These are phyloP conservation scores for Pichia sp. DNA, from an alignment of 1,139 yeast genomes.

Conservation along the genomic window DNA sequence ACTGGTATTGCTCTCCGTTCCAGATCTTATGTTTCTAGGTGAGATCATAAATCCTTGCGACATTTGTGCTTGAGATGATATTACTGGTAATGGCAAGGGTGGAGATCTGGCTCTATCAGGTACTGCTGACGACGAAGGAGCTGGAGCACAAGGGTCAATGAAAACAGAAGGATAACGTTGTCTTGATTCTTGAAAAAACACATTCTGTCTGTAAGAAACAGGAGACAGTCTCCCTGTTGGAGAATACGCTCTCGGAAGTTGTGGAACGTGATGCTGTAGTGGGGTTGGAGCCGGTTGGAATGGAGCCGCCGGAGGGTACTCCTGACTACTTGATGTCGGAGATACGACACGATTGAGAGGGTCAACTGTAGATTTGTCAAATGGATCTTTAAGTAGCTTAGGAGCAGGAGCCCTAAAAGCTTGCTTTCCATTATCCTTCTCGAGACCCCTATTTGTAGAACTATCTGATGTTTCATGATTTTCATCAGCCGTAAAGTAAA, in stretches of 20 bases:
- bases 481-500: background rate
- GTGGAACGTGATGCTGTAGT: background rate
- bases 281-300: background rate
- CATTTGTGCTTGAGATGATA: background rate
- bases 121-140: conserved; percentile 19
- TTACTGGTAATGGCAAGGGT: conserved; percentile 4
- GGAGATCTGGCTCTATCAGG: conserved; percentile 10
- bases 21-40: conserved; percentile 1
- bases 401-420: background rate
- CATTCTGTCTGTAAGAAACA: conserved; percentile 13
- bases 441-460: background rate
- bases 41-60: background rate
- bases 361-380: background rate
- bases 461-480: background rate
- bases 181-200: conserved; percentile 20
- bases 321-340: background rate
- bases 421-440: background rate
- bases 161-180: conserved; percentile 36
- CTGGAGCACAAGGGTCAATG: conserved; percentile 37
- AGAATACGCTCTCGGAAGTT: conserved; percentile 5
- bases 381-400: conserved; percentile 5
- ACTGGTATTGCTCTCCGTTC: background rate
- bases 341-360: background rate
- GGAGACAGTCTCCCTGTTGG: conserved; percentile 15
- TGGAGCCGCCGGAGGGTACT: background rate